Conservation (phyloP, 345 rosid species). For the Alliaria petiolata region DNA sequence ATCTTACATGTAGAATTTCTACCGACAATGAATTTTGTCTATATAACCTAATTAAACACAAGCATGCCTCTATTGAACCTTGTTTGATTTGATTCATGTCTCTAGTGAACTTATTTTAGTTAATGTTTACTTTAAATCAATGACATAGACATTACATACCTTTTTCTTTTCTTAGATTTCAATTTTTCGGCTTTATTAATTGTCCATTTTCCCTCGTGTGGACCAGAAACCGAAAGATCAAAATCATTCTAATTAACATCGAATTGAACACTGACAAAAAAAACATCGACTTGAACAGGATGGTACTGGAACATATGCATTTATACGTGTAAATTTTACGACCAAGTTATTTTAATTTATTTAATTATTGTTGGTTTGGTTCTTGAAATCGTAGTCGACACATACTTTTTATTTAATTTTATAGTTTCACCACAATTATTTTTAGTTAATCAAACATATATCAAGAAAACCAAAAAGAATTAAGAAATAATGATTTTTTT, state of each 20-base stretch:
- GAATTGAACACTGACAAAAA: conserved; percentile 20
- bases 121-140: conserved; percentile 22
- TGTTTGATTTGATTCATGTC: conserved; percentile 17
- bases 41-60: conserved; percentile 12
- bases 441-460: no score
- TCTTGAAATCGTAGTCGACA: not conserved
- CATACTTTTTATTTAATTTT: not conserved
- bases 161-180: conserved; percentile 18
- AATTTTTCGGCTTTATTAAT: conserved; percentile 13
- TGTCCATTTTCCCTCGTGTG: conserved; percentile 31
- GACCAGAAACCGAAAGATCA: conserved; percentile 28
- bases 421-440: not conserved
- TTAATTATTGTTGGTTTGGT: not conserved
- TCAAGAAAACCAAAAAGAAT: no score
- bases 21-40: conserved; percentile 2
- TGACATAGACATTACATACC: conserved; percentile 28
- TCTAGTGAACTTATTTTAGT: conserved; percentile 15
- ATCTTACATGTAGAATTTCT: not conserved
- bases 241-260: conserved; percentile 20
- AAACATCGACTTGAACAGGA: conserved; percentile 18
- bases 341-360: conserved; percentile 19
- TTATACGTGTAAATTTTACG: conserved; percentile 25
- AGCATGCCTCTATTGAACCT: conserved; percentile 2
- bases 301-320: conserved; percentile 13
- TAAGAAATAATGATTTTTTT: no score